Conservation (phyloP, 805 yeast species). For the Candida coquimbonensis region DNA sequence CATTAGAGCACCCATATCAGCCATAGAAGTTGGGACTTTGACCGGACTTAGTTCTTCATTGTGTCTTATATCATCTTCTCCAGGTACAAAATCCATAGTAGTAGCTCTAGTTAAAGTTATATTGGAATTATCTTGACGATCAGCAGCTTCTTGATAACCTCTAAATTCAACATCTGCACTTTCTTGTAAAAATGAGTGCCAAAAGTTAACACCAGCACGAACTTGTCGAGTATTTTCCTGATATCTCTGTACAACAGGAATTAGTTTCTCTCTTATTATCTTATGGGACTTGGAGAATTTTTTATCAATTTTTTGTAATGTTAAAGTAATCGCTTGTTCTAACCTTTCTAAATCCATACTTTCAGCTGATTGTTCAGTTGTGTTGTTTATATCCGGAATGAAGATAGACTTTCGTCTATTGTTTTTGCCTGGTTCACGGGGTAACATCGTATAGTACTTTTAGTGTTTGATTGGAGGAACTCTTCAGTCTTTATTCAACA, state of each 20-base stretch:
- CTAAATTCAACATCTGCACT: conserved; percentile 60
- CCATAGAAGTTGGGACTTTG: conserved; percentile 13
- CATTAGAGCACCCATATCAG: conserved; percentile 11
- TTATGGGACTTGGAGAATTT: conserved; percentile 63
- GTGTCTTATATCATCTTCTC: conserved; percentile 3
- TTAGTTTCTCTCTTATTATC: conserved; percentile 56
- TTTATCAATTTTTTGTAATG: conserved; percentile 72
- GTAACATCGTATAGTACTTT: not conserved
- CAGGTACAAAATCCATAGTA: conserved; percentile 1
- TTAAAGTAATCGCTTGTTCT: conserved; percentile 73
- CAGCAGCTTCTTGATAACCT: conserved; percentile 39
- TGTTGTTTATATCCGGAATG: conserved; percentile 13
- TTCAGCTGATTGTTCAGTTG: conserved; percentile 18
- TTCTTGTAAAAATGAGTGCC: conserved; percentile 74
- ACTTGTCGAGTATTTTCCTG: conserved; percentile 50
- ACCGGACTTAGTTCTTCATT: conserved; percentile 24
- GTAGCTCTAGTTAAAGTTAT: not conserved
- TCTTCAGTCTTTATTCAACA: conserved; percentile 6
- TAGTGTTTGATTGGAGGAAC: conserved; percentile 1
- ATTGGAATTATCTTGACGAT: conserved; percentile 4
- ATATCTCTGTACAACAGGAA: conserved; percentile 62
- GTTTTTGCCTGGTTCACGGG: conserved; percentile 5
- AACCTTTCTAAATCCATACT: conserved; percentile 45
- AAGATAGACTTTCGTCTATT: conserved; percentile 23
- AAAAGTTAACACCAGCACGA: conserved; percentile 61